phyloP scores from a whole-genome alignment of 192 early-diverging fungal genomes.

The Coemansia sp. region DNA sequence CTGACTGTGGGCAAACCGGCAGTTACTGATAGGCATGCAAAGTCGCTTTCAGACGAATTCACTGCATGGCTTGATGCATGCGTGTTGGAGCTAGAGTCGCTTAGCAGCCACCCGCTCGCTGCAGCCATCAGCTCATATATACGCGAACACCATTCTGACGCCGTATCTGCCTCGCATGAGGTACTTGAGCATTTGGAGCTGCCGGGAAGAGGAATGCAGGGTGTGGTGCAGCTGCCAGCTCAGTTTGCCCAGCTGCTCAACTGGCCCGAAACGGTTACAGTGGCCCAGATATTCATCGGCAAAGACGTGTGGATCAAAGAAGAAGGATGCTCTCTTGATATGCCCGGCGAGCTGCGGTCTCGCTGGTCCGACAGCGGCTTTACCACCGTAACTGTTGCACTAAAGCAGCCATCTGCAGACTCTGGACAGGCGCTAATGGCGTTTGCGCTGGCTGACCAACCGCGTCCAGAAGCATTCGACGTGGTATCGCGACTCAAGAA shows the following conservation, averaged over 20 bases:
- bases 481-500: constrained; percentile 66
- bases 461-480: constrained; percentile 76
- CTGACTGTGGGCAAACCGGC: constrained; percentile 77
- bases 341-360: constrained; percentile 37
- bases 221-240: constrained; percentile 21
- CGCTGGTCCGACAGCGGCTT: constrained; percentile 61
- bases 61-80: constrained; percentile 42
- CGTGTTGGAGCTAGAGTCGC: constrained; percentile 71
- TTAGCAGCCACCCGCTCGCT: constrained; percentile 87
- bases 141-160: constrained; percentile 33
- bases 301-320: constrained; percentile 67
- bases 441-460: constrained; percentile 76
- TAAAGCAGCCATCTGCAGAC: constrained; percentile 43
- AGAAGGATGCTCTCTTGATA: constrained; percentile 51
- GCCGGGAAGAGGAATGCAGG: constrained; percentile 48
- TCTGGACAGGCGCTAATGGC: constrained; percentile 58
- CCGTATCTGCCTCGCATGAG: constrained; percentile 7
- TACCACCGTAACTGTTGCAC: constrained; percentile 53
- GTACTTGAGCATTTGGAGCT: constrained; percentile 40
- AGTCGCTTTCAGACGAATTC: constrained; percentile 28
- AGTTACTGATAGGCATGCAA: constrained; percentile 50
- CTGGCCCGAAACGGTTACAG: constrained; percentile 16
- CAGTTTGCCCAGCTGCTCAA: constrained; percentile 19
- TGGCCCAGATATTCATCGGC: constrained; percentile 59
- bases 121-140: constrained; percentile 62